Conservation (phyloP, 768 basidiomycete genomes). For the Pleurotus tuber-regium region DNA sequence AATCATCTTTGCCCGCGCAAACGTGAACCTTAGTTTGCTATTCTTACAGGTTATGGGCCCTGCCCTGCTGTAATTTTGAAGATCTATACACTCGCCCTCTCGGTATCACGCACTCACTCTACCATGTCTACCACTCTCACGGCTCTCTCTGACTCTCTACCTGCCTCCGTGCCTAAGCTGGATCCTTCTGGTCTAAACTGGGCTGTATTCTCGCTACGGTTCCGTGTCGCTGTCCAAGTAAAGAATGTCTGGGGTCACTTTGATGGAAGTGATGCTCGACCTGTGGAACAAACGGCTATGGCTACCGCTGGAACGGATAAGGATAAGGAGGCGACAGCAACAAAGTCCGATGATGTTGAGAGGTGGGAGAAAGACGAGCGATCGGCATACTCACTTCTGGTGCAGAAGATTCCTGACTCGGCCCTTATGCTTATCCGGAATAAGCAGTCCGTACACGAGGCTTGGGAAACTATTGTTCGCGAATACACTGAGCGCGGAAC, state of each 20-base stretch:
- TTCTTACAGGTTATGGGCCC: constrained; percentile 24
- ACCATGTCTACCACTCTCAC: constrained; percentile 18
- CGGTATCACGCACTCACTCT: not conserved
- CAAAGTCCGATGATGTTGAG: not conserved
- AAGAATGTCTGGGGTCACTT: constrained; percentile 29
- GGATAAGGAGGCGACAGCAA: not conserved
- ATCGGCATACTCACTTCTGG: constrained; percentile 19
- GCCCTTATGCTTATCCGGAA: constrained; percentile 22
- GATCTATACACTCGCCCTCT: constrained; percentile 5
- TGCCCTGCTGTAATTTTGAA: constrained; percentile 8
- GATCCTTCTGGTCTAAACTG: constrained; percentile 30
- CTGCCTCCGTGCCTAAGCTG: constrained; percentile 27
- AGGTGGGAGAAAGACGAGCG: constrained; percentile 4
- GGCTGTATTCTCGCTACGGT: constrained; percentile 26
- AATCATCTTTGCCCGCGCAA: constrained; percentile 1
- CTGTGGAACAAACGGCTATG: constrained; percentile 3
- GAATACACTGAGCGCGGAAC: constrained; percentile 31
- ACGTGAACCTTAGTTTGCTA: not conserved
- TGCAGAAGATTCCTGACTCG: constrained; percentile 30
- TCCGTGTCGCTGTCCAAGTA: constrained; percentile 24
- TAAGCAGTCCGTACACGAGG: constrained; percentile 23
- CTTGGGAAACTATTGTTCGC: constrained; percentile 27
- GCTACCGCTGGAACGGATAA: constrained; percentile 5
- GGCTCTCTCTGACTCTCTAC: constrained; percentile 21
- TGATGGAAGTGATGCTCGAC: constrained; percentile 18